A percentile compares a stretch with the other conserved stretches of the same genome.
phyloP scores from a whole-genome alignment of 2,329 filamentous ascomycete genomes.

The Exophiala spinifera region DNA sequence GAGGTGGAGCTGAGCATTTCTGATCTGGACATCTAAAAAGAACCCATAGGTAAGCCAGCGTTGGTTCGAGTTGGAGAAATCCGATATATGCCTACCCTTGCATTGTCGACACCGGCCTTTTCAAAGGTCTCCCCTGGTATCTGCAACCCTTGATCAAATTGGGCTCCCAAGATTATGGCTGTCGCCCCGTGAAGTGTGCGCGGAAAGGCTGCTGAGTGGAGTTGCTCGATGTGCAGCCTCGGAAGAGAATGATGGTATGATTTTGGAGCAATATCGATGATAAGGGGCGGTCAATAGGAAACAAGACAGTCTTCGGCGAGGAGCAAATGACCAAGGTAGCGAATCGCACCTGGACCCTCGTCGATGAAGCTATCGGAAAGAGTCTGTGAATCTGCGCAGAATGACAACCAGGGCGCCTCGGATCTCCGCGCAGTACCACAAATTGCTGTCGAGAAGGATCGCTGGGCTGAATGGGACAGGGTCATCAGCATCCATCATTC shows the following conservation, averaged over 20 bases:
- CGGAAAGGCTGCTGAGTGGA: constrained; percentile 8
- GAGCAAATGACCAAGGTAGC: constrained; percentile 5
- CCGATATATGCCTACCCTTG: constrained; percentile 45
- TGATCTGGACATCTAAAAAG: no score
- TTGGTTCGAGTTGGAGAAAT: no score
- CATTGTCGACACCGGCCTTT: constrained; percentile 37
- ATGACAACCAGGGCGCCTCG: no score
- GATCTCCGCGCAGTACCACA: no score
- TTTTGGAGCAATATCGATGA: constrained; percentile 13
- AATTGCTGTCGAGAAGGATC: no score
- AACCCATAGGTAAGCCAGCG: no score
- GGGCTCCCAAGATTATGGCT: not conserved
- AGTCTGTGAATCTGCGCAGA: not conserved
- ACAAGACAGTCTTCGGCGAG: constrained; percentile 4
- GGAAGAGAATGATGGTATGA: constrained; percentile 2
- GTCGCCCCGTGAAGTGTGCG: constrained; percentile 1
- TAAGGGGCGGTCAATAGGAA: constrained; percentile 3
- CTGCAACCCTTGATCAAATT: constrained; percentile 4
- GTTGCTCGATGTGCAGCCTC: not conserved
- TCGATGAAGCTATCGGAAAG: constrained; percentile 1
- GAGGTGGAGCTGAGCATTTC: no score
- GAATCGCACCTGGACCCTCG: constrained; percentile 3
- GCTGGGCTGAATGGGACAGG: no score
- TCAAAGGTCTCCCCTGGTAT: constrained; percentile 32
- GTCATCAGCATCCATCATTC: no score